A percentile compares a stretch with the other conserved stretches of the same genome.
These are phyloP conservation scores for Yamagishiella unicocca DNA, from an alignment of 139 green algal genomes.

Conservation along the genomic window DNA sequence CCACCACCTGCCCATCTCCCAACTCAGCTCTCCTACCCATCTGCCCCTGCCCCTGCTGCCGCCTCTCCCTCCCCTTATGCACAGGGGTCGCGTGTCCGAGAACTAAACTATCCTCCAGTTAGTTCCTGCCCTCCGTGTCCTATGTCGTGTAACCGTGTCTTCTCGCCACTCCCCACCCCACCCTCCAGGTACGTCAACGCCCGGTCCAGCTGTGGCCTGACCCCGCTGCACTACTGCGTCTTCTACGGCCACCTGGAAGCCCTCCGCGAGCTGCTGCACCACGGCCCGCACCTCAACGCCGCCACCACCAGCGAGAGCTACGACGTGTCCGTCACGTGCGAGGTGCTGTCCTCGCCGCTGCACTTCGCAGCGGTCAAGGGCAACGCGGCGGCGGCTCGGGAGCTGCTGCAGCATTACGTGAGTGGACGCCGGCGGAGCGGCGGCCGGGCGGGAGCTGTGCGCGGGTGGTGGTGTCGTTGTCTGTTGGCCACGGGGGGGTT, in stretches of 20 bases:
- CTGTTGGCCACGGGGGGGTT: not conserved
- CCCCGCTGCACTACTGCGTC: slow-evolving; percentile 17
- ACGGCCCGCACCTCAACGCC: slow-evolving; percentile 1
- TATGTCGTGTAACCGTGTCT: not conserved
- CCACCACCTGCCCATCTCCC: not conserved
- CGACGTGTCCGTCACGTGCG: not conserved
- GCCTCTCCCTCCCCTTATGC: not conserved
- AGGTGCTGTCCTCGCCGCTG: not conserved
- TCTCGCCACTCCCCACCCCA: not conserved
- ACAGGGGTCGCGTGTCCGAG: not conserved
- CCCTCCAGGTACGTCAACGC: slow-evolving; percentile 17
- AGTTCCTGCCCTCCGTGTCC: not conserved
- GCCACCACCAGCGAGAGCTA: not conserved
- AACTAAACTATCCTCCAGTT: not conserved
- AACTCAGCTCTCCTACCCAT: not conserved
- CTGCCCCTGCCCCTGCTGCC: not conserved
- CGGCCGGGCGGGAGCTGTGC: not conserved
- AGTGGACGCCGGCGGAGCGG: not conserved
- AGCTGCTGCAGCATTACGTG: slow-evolving; percentile 19
- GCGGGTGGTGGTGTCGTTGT: not conserved
- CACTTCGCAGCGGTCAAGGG: slow-evolving; percentile 8
- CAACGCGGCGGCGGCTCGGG: not conserved
- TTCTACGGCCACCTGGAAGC: not conserved
- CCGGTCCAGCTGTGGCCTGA: not conserved
- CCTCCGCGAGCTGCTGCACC: slow-evolving; percentile 15